Percentiles rank a stretch among this genome's conserved stretches.
These are phyloP conservation scores for Cylindrotheca closterium DNA, from an alignment of 108 stramenopile genomes.

Conservation along the genomic window DNA sequence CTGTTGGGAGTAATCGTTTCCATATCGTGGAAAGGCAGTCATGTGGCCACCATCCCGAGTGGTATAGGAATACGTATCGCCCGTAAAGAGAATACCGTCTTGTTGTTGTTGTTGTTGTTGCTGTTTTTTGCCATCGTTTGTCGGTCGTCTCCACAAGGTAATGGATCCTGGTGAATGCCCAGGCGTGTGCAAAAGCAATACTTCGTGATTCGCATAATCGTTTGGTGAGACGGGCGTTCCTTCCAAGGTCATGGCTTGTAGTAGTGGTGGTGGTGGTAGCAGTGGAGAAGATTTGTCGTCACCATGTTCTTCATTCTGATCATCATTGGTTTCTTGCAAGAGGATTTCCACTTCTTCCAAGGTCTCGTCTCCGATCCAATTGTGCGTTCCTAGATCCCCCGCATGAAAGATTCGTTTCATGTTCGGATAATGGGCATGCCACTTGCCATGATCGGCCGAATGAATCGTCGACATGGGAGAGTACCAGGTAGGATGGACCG, in stretches of 20 bases:
- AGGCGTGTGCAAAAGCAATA: conserved; percentile 64
- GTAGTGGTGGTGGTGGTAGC: no score
- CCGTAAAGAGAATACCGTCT: conserved; percentile 57
- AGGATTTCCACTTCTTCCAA: conserved; percentile 66
- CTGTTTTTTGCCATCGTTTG: neutral
- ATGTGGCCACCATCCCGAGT: conserved; percentile 54
- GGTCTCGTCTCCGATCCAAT: conserved; percentile 64
- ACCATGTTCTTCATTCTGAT: no score
- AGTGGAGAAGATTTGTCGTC: no score
- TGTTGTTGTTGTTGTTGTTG: no score
- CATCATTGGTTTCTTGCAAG: conserved; percentile 9
- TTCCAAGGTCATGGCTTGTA: conserved; percentile 31
- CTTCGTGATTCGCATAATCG: conserved; percentile 4
- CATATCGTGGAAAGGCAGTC: conserved; percentile 66
- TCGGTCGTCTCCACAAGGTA: conserved; percentile 36
- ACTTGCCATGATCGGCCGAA: conserved; percentile 69
- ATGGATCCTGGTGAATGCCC: conserved; percentile 76
- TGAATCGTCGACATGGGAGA: conserved; percentile 78
- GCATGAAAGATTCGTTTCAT: conserved; percentile 70
- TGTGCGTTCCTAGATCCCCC: conserved; percentile 60
- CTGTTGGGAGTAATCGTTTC: conserved; percentile 45
- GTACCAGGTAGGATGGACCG: conserved; percentile 56
- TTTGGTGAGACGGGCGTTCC: conserved; percentile 29
- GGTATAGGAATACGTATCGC: conserved; percentile 61
- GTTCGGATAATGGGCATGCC: conserved; percentile 50